Evolutionary conservation across 495 filamentous ascomycete genomes (phyloP).

Genomic region (Daldinia caldariorum): DNA sequence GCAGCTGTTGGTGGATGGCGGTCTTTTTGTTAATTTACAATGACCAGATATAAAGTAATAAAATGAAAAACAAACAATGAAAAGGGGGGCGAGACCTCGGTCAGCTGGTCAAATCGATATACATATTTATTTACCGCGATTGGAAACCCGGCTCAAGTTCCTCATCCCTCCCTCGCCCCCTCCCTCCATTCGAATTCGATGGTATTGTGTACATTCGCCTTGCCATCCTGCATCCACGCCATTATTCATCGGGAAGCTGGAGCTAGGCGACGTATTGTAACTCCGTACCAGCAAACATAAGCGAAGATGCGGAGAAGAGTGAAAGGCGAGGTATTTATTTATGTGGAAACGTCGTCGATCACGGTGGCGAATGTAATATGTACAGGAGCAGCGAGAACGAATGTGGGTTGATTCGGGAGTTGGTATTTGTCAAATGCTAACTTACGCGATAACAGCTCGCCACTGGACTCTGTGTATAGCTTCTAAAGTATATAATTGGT

Average conservation of each 20-base stretch:
- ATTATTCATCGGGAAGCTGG: background rate
- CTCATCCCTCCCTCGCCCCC: background rate
- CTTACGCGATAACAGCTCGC: background rate
- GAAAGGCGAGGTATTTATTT: background rate
- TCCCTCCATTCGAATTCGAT: background rate
- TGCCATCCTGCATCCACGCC: background rate
- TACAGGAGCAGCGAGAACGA: background rate
- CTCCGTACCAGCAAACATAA: background rate
- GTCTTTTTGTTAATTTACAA: conserved; percentile 69
- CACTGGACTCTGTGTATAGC: too few relatives aligned
- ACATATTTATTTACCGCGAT: background rate
- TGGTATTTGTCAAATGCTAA: conserved; percentile 8
- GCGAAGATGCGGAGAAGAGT: conserved; percentile 13
- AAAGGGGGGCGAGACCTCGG: too few relatives aligned
- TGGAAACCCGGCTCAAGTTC: background rate
- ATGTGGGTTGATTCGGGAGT: conserved; percentile 16
- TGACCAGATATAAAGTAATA: conserved; percentile 31
- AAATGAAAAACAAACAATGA: too few relatives aligned
- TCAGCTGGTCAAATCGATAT: background rate
- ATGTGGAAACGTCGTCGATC: conserved; percentile 17
- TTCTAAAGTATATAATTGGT: too few relatives aligned
- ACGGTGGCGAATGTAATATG: conserved; percentile 22
- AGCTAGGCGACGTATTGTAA: background rate
- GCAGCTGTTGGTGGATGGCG: conserved; percentile 87
- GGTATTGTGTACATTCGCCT: background rate